Evolutionary conservation across 306 rosid species (phyloP), one percentile per base, ranked within the genome.

Genomic region (Pterocarpus macrocarpus): DNA sequence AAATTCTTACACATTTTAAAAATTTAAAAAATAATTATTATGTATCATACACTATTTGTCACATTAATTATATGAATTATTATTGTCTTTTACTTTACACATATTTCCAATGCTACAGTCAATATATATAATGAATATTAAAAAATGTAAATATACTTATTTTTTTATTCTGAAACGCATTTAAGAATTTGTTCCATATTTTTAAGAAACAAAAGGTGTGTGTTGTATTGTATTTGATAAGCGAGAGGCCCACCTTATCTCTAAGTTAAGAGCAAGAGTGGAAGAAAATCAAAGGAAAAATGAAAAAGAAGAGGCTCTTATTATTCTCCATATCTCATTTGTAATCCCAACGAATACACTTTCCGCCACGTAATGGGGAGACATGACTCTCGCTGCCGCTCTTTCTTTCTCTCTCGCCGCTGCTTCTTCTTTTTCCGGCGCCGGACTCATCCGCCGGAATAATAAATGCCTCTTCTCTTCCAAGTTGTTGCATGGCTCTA

Each of bases 371-470:
- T 83, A 71, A 87, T 87, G 92, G 91, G 85, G 83, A 89, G 91
- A 89, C 84, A 94, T 94, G 97, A 87, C 86, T 86, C 71, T 92
- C 72, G 83, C 85, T 84, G 70, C 88, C 84, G 79, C 89, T 53
- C 72, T 86, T 87, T 90, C 90, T 84, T 80, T 75, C 83, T 82
- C 90, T 83, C 80, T 88, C 11, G 86, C 87, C 74, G 66, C 84
- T 77, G 68, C 82, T 17, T 67, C 64, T 1, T 69, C 75, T n/a
- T 58, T 64, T 5, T 36, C 82, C 64, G 15, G 86, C 11, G 35
- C 77, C 84, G 30, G 63, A 73, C 66, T 61, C 70, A 69, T 64
- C 84, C 76, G 49, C 47, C 47, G 11, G 11, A 50, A 50, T 4
- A 47, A 1, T 52, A 67, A 72, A 71, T 75, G 53, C 81, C 4